Evolutionary conservation across 2,329 filamentous ascomycete species (phyloP), one percentile per base, ranked within the genome.

Genomic region (Colletotrichum sp.): DNA sequence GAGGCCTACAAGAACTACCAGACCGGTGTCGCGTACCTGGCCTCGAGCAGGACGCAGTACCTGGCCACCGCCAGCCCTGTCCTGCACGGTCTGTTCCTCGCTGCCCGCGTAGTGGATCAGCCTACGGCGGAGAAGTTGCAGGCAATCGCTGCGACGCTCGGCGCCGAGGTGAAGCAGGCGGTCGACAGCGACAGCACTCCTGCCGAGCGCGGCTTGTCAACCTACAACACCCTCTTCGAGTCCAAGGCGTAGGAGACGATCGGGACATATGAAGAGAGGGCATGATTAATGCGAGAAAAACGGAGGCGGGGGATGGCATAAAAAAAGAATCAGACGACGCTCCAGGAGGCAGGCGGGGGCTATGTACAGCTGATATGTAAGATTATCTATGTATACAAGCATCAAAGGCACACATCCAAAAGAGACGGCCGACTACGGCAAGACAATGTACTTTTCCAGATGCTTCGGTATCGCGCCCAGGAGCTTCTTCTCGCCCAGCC

Each of bases 401-500:
- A 77, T 65, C 57, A 76, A 65, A 48, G 75, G 55, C 72, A 77
- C 64, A 76, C 67, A 52, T 32, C 28, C 48, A 68, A 68, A 18
- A n/a, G 32, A 58, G 34, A 21, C 21, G 21, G 15, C 55, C 67
- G 36, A 16, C 58, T 87, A 98, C 79, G 95, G 94, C 84, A 99
- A 87, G 77, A 99, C 96, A 85, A 98, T 98, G 86, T 99, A 99
- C 90, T 96, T 98, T 84, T 94, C 92, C 83, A 99, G 85, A 82
- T 95, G 93, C 87, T 95, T 91, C 8, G 97, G 97, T 83, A 99
- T 93, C 58, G 96, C 93, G 32, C 88, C 91, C 61, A 97, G 85
- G 78, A 99, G 87, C 74, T 94, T 94, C 92, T 99, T 99, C 81
- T 93, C 92, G 84, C 93, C 90, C 79, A 99, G 86, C 97, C 97